phyloP scores from a whole-genome alignment of 495 filamentous ascomycete species.

The Tricharina praecox region DNA sequence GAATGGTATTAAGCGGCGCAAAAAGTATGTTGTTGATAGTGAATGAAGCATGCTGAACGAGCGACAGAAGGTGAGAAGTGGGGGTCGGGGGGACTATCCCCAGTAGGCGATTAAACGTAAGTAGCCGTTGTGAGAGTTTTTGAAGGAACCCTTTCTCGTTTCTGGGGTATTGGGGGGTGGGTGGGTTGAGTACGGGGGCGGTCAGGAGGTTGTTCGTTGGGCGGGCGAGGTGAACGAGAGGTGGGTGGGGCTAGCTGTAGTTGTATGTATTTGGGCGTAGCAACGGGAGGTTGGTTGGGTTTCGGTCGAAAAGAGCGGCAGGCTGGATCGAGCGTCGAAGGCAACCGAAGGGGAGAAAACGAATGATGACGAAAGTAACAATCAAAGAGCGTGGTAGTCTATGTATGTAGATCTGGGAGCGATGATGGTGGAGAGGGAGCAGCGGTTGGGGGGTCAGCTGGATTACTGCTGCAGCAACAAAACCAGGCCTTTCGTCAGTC shows the following conservation, averaged over 20 bases:
- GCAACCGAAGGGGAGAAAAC: not conserved
- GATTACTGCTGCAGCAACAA: too few relatives aligned
- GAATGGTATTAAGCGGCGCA: conserved; percentile 27
- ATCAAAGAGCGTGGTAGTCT: not conserved
- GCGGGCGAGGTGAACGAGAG: too few relatives aligned
- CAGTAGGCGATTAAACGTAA: not conserved
- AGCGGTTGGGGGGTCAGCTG: too few relatives aligned
- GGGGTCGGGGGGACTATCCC: conserved; percentile 5
- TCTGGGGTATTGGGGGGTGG: not conserved
- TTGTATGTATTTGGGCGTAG: too few relatives aligned
- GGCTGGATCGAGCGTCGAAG: not conserved
- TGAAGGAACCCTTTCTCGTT: not conserved
- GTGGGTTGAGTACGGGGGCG: not conserved
- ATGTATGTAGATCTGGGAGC: too few relatives aligned
- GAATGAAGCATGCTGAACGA: conserved; percentile 2
- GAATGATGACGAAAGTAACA: not conserved
- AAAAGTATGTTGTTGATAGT: not conserved
- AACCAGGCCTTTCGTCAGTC: too few relatives aligned
- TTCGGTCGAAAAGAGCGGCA: not conserved
- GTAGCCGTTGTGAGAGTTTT: conserved; percentile 2
- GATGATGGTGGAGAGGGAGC: too few relatives aligned
- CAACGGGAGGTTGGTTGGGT: too few relatives aligned
- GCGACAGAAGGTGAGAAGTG: not conserved
- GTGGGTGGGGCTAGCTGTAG: too few relatives aligned
- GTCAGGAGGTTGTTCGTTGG: not conserved